These are phyloP conservation scores for Tolypocladium amazonense DNA, from an alignment of 2,329 filamentous ascomycete species.

Conservation along the genomic window DNA sequence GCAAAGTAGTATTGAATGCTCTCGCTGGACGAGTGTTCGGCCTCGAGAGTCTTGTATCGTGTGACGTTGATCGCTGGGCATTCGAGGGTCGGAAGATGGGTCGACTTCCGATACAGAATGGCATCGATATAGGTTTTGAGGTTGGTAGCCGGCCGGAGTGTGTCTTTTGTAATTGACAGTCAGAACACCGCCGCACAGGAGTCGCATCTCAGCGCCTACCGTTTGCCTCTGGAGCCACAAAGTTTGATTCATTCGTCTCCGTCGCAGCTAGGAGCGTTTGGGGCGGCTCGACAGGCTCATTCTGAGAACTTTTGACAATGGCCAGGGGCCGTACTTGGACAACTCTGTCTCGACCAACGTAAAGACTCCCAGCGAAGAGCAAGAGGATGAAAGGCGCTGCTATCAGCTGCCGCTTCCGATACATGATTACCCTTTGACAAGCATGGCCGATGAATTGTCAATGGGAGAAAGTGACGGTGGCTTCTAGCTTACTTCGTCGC, in stretches of 20 bases:
- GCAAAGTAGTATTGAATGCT: slow-evolving; percentile 35
- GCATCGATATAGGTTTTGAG: slow-evolving; percentile 12
- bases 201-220: background rate
- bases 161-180: background rate
- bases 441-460: background rate
- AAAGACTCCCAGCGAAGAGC: slow-evolving; percentile 3
- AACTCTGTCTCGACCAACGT: slow-evolving; percentile 1
- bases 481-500: background rate
- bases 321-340: background rate
- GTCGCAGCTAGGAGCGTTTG: background rate
- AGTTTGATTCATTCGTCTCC: background rate
- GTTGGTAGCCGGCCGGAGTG: slow-evolving; percentile 1
- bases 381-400: slow-evolving; percentile 2
- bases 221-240: background rate
- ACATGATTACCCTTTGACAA: background rate
- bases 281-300: background rate
- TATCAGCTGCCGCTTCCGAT: background rate
- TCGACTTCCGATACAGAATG: slow-evolving; percentile 12
- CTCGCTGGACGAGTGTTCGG: background rate
- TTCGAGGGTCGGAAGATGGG: slow-evolving; percentile 8
- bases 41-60: slow-evolving; percentile 12
- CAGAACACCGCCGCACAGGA: background rate
- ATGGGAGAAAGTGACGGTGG: background rate
- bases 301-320: background rate
- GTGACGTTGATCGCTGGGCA: slow-evolving; percentile 11